Base-by-base conservation (phyloP, 2,329 filamentous ascomycete species). In the Hypoxylon sp. region DNA sequence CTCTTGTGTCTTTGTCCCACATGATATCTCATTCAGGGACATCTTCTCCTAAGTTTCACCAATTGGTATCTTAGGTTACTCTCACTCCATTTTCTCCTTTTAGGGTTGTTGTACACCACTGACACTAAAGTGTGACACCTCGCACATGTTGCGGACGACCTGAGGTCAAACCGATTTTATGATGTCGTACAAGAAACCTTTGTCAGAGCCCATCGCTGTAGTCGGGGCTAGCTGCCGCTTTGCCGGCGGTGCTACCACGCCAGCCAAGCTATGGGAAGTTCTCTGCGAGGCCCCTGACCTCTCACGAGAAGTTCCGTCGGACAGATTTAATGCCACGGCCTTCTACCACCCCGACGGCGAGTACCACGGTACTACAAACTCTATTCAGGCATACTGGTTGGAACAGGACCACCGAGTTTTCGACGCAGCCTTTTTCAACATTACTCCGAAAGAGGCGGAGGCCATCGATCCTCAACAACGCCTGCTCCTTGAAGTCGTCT, bases 381-480 rank as follows among this genome's bases (percentile, higher is more conserved):
- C 73, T 1, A 72, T 67, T 61, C 74, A 71, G 32, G 76, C 68
- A 1, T 78, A 78, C 51, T 78, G 75, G 75, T 61, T 78, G 6
- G 67, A 74, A 1, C 71, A 75, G 36, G 69, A 76, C 59, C 67
- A 71, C 21, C 63, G 70, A n/a, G 60, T 65, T 17, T 79, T 78
- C 43, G 76, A 80, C 64, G 72, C 74, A 11, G 38, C 60, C 11
- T 78, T 80, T 58, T 80, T 80, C 70, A 76, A 76, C 36, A 80
- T 80, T 53, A 76, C 72, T 2, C 77, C 78, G 4, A 73, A 72
- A 6, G 78, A 81, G 60, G 79, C 78, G 5, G 76, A 78, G 53
- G 74, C 75, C 19, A 75, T 80, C 45, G 77, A 78, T 41, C 77
- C 77, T 2, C 77, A 78, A 52, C 77, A 78, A 49, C 75, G 77